Base-by-base conservation (phyloP, 345 rosid genomes). In the Angophora floribunda region DNA sequence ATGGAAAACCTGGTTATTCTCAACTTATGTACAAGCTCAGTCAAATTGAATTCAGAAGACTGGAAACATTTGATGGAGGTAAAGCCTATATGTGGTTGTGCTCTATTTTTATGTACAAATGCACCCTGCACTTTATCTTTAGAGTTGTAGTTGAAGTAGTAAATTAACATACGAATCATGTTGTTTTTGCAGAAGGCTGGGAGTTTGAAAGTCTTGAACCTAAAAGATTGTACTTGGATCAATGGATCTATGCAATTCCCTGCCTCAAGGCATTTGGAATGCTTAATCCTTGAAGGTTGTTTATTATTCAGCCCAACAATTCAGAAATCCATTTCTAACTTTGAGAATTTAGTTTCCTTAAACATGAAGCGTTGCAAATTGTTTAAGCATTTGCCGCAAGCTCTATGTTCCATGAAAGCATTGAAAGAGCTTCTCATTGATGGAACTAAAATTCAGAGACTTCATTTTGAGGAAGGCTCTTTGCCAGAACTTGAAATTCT, bases 61-160 rank as follows among this genome's bases (percentile, higher is more conserved):
- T 9, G 63, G 63, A 24, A 9, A 9, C 2, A 4, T 22, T 16
- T 57, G 63, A 57, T 57, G 13, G 11, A 4, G n/a, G 63, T 57
- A 57, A 1, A 28, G 28, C 1, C 1, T 24, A 4, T 9, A 57
- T 9, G 13, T 22, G n/a, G 28, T 22, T 9, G n/a, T 22, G n/a
- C 1, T 4, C 13, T 16, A n/a, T 24, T 4, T 22, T 57, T 4
- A 22, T 17, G 0, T 22, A 55, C 26, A 21, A 4, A 9, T 24
- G 28, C 11, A 6, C 28, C 12, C n/a, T 9, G n/a, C 63, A 57
- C 63, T 57, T 14, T 4, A 51, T 51, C 52, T 51, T 51, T 1
- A 2, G 52, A 51, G 4, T 51, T 57, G 9, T 57, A 24, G n/a
- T 24, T 57, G 6, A 57, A 22, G 12, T 57, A 22, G 12, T 24